phyloP scores from a whole-genome alignment of 192 early-diverging fungal genomes.

The Phycomyces blakesleeanus region DNA sequence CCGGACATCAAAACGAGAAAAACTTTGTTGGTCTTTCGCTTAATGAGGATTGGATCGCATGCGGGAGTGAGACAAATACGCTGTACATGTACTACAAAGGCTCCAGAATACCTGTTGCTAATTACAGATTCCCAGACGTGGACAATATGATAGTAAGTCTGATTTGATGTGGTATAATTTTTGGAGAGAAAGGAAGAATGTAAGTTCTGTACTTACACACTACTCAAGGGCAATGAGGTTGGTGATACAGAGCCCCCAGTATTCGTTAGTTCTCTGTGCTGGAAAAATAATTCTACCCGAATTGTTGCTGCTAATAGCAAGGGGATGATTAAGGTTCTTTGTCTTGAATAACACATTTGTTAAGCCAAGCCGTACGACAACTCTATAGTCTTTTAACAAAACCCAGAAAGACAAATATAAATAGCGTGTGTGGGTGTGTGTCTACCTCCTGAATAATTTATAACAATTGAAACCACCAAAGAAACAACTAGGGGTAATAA shows the following conservation, averaged over 20 bases:
- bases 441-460: too few relatives aligned
- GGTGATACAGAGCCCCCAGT: slow-evolving; percentile 56
- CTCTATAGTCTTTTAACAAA: neutral
- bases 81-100: slow-evolving; percentile 81
- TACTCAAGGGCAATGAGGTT: slow-evolving; percentile 48
- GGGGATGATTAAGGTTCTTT: slow-evolving; percentile 81
- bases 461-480: too few relatives aligned
- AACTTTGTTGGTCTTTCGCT: slow-evolving; percentile 95
- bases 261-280: slow-evolving; percentile 92
- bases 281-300: slow-evolving; percentile 76
- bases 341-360: slow-evolving; percentile 51
- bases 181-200: neutral
- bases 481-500: too few relatives aligned
- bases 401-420: neutral
- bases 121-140: slow-evolving; percentile 72
- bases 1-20: slow-evolving; percentile 89
- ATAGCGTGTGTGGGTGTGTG: too few relatives aligned
- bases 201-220: neutral
- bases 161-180: slow-evolving; percentile 20
- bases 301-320: slow-evolving; percentile 87
- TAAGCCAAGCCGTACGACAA: neutral
- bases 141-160: slow-evolving; percentile 64
- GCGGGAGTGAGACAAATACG: slow-evolving; percentile 91
- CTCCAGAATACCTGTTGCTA: slow-evolving; percentile 69
- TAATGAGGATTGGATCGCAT: slow-evolving; percentile 82